Percentiles rank a stretch among this genome's conserved stretches.
Evolutionary conservation across 805 yeast genomes (phyloP).

Genomic region (Starmera pachycereana): DNA sequence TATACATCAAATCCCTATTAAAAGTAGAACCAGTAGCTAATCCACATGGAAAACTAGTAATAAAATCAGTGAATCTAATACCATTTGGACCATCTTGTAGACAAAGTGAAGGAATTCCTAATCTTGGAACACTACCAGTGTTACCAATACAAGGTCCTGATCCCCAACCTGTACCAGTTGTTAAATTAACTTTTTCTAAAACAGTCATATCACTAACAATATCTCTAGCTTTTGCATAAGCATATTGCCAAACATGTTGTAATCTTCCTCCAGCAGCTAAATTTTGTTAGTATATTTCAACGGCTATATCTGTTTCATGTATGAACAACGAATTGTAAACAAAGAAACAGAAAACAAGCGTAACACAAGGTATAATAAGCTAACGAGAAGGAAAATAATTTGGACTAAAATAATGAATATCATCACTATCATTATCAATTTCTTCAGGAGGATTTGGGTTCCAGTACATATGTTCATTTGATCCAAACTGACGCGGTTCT

Average conservation of each 20-base stretch:
- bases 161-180: slow-evolving; percentile 58
- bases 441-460: slow-evolving; percentile 11
- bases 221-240: slow-evolving; percentile 44
- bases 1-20: slow-evolving; percentile 38
- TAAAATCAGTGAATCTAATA: slow-evolving; percentile 44
- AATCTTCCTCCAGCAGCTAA: slow-evolving; percentile 35
- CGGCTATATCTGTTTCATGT: no score
- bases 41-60: slow-evolving; percentile 49
- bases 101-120: slow-evolving; percentile 45
- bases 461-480: slow-evolving; percentile 13
- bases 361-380: slow-evolving; percentile 3
- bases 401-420: slow-evolving; percentile 13
- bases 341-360: background rate
- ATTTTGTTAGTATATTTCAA: slow-evolving; percentile 1
- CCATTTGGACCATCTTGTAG: slow-evolving; percentile 59
- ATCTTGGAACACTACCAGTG: slow-evolving; percentile 45
- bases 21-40: slow-evolving; percentile 50
- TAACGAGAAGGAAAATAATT: slow-evolving; percentile 16
- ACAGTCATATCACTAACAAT: slow-evolving; percentile 47
- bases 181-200: slow-evolving; percentile 49
- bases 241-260: slow-evolving; percentile 44
- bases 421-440: slow-evolving; percentile 7
- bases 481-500: slow-evolving; percentile 5
- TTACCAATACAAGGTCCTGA: slow-evolving; percentile 54
- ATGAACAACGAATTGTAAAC: background rate